Base-by-base conservation (phyloP, 306 rosid species). In the Dalbergia oliveri region DNA sequence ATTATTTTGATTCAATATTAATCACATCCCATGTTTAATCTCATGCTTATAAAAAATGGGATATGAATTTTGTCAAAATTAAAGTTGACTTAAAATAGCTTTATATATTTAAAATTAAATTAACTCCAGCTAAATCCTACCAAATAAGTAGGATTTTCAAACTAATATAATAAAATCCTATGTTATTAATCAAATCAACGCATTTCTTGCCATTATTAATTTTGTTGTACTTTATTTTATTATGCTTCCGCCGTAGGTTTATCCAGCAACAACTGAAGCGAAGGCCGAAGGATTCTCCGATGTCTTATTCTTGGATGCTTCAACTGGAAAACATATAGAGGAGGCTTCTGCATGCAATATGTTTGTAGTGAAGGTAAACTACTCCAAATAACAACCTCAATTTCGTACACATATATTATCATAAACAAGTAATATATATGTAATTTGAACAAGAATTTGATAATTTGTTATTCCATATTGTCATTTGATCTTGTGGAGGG, bases 221-320 rank as follows among this genome's bases (percentile, higher is more conserved):
- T 67, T 26, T 26, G 2, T 76, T 8, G 3, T 51, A 74, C 54
- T 51, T 66, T 13, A 33, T 9, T 12, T 56, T 14, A n/a, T n/a
- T n/a, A 6, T 71, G 19, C 19, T 5, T 6, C 4, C 9, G 7
- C 9, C 5, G 11, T 53, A 90, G 94, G 72, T 77, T 65, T 87
- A 60, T 63, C 73, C 69, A 26, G 79, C 87, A 81, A 43, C 13
- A 3, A 67, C 53, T 54, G 70, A 74, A 62, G 94, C 88, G 58
- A 88, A 72, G 49, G 90, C 88, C 15, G 72, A 70, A 12, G 92
- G 89, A 34, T 87, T 85, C 78, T 83, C 92, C 2, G 90, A 90
- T 75, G 86, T 88, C 60, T 69, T 90, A 50, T 90, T 80, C 90
- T 74, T 90, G 69, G 90, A 90, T 54, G 77, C 90, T 18, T 83